phyloP scores from a whole-genome alignment of 2,329 filamentous ascomycete species.

The Clonostachys rhizophaga region DNA sequence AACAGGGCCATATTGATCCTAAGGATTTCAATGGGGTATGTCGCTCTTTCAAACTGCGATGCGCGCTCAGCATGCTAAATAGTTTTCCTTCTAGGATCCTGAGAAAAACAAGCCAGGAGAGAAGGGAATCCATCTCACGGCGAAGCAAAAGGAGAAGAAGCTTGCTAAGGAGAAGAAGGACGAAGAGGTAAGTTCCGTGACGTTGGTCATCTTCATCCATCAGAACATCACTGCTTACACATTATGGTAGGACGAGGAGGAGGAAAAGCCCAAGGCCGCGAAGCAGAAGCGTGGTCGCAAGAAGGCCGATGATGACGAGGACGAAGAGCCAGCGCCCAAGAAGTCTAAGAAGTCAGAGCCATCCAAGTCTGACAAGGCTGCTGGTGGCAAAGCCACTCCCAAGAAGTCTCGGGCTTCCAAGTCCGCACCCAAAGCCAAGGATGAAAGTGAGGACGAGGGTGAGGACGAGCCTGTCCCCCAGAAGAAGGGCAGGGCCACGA shows the following conservation, averaged over 20 bases:
- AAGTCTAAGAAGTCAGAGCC: too few species aligned
- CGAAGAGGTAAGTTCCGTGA: conserved; percentile 9
- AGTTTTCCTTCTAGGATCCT: conserved; percentile 50
- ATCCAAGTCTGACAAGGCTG: too few species aligned
- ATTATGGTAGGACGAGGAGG: conserved; percentile 21
- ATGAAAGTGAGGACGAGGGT: conserved; percentile 1
- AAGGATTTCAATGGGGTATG: conserved; percentile 87
- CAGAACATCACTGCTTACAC: conserved; percentile 17
- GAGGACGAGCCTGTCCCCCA: not conserved
- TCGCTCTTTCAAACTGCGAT: conserved; percentile 7
- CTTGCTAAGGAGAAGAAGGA: conserved; percentile 19
- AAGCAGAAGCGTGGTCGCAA: conserved; percentile 10
- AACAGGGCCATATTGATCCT: conserved; percentile 75
- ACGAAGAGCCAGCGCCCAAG: not conserved
- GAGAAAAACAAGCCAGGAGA: conserved; percentile 68
- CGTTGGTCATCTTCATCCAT: conserved; percentile 5
- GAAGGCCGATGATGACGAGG: not conserved
- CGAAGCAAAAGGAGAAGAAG: conserved; percentile 26
- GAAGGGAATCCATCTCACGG: conserved; percentile 53
- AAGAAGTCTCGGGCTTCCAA: conserved; percentile 1
- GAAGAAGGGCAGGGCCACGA: conserved; percentile 7
- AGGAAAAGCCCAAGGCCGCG: conserved; percentile 25
- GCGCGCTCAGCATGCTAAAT: not conserved
- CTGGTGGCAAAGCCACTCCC: not conserved
- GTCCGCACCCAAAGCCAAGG: conserved; percentile 8